Evolutionary conservation across 139 green algal genomes (phyloP), one percentile per base, ranked within the genome.

Genomic region (Closterium sp.): DNA sequence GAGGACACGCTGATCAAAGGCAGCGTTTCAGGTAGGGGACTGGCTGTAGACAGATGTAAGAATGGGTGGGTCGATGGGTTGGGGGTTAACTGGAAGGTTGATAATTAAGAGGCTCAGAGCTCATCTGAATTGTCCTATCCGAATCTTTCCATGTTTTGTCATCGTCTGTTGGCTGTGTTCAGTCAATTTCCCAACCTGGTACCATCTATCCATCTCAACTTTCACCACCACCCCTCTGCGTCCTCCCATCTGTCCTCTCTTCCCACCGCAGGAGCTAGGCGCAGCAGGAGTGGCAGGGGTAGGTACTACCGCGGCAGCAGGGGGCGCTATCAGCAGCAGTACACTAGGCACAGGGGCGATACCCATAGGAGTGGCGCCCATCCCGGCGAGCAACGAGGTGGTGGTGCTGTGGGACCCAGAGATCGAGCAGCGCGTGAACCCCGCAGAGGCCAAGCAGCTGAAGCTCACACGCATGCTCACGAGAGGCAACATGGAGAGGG

Each of bases 371-470:
- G 31, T 90, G 86, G 33, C 64, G 33, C 93, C 30, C n/a, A 87
- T 90, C 84, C 55, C 83, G 90, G 89, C 43, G 76, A 94, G 84
- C 33, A 84, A 91, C 88, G 89, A 92, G 88, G 89, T 94, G 84
- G 92, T 90, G 8, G 84, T 81, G 19, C 33, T 96, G 69, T 95
- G 36, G 19, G 87, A 92, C 69, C 69, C 89, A 3, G 94, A 97
- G 95, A 93, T 98, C 30, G 91, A 84, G 30, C 96, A 95, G 1
- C 92, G 94, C 1, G 96, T 97, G 55, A 98, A 98, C 93, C 97
- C 97, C 0, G 93, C 96, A 0, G 97, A 99, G 95, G 93, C 97
- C 30, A 99, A 99, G 96, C 97, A 97, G 1, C 96, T 97, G 91
- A 99, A 98, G 95, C 94, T 99, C 90, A 97, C 97, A 0, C 95